phyloP scores from a whole-genome alignment of 257 asterid species.

The Forsythia suspensa region DNA sequence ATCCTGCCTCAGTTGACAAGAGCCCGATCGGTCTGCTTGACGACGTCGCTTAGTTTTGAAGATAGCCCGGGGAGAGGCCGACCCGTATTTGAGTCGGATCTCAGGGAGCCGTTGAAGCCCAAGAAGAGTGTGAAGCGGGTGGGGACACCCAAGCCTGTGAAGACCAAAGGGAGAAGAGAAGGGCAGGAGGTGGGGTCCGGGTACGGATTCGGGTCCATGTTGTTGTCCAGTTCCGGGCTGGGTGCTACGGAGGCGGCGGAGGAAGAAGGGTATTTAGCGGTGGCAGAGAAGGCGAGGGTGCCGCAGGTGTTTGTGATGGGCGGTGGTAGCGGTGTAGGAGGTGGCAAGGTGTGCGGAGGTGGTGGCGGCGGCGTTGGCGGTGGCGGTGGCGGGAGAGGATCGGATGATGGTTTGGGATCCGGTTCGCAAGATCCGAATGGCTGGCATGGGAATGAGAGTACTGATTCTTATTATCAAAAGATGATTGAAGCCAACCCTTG shows the following conservation, averaged over 20 bases:
- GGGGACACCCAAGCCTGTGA: conserved; percentile 31
- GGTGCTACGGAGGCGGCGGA: conserved; percentile 30
- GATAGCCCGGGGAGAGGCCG: conserved; percentile 35
- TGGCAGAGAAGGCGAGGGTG: conserved; percentile 28
- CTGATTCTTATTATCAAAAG: conserved; percentile 61
- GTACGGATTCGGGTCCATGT: conserved; percentile 24
- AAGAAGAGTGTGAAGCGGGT: conserved; percentile 35
- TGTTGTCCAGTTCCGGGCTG: conserved; percentile 40
- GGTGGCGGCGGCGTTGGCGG: conserved; percentile 43
- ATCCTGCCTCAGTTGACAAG: conserved; percentile 40
- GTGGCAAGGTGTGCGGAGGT: conserved; percentile 32
- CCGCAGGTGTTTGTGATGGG: conserved; percentile 43
- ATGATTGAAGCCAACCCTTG: conserved; percentile 73
- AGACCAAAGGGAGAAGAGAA: conserved; percentile 33
- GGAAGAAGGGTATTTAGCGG: conserved; percentile 14
- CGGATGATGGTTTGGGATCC: conserved; percentile 47
- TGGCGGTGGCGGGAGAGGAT: conserved; percentile 53
- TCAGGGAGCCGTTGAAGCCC: conserved; percentile 37
- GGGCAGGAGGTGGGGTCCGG: conserved; percentile 30
- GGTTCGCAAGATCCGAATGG: conserved; percentile 41
- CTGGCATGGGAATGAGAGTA: conserved; percentile 54
- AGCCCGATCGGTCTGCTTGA: conserved; percentile 43
- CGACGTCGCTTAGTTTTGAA: conserved; percentile 27
- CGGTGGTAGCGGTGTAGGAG: conserved; percentile 41
- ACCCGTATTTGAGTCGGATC: conserved; percentile 37